Percentiles rank a stretch among this genome's conserved stretches.
Conservation (phyloP, 1,284 basidiomycete species). For the Agroathelia rolfsii region DNA sequence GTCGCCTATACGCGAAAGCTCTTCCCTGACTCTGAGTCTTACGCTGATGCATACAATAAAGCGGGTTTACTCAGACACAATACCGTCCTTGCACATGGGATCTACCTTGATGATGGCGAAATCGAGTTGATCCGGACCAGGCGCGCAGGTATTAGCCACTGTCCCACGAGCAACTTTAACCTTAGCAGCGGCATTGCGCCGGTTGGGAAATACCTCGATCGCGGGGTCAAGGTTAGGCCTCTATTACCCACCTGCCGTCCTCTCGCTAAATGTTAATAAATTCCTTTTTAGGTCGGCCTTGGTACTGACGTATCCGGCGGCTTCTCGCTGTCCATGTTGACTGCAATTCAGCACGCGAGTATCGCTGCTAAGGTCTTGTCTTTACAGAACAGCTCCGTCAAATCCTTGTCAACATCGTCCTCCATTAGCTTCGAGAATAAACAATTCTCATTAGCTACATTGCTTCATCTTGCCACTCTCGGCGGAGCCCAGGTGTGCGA, state of each 20-base stretch:
- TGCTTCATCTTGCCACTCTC: conserved; percentile 85
- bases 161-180: conserved; percentile 90
- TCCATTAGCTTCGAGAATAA: conserved; percentile 42
- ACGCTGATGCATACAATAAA: conserved; percentile 77
- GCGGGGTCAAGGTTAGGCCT: conserved; percentile 73
- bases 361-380: conserved; percentile 72
- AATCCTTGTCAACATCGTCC: conserved; percentile 10
- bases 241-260: conserved; percentile 3
- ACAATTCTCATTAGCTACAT: conserved; percentile 65
- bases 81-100: conserved; percentile 87
- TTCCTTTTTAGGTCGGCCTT: conserved; percentile 57
- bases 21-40: conserved; percentile 54
- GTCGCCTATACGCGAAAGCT: conserved; percentile 55
- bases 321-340: conserved; percentile 75
- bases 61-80: conserved; percentile 69
- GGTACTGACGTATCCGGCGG: conserved; percentile 93
- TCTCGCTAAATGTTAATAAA: neutral
- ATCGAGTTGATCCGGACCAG: conserved; percentile 59
- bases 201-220: conserved; percentile 73
- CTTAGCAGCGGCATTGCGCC: conserved; percentile 76
- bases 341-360: conserved; percentile 73
- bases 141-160: conserved; percentile 81
- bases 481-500: conserved; percentile 85
- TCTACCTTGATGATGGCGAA: conserved; percentile 71
- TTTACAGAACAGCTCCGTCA: conserved; percentile 24